Base-by-base conservation (phyloP, 306 rosid genomes). In the Crotalaria pallida region DNA sequence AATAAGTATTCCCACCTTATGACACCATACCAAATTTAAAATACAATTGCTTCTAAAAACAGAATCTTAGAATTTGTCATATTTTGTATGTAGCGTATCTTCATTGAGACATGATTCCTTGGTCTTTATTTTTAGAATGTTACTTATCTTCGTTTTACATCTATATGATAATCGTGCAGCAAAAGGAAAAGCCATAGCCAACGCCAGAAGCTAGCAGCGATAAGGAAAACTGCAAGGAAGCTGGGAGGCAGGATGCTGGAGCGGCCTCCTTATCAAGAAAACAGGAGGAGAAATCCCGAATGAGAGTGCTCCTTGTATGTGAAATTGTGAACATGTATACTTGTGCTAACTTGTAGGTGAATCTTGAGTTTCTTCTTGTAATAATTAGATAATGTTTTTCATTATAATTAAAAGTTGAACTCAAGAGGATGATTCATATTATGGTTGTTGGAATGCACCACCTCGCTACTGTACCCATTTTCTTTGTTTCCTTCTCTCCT, bases 151-250 rank as follows among this genome's bases (percentile, higher is more conserved):
- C 48, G 44, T 45, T 45, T 64, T 47, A 24, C 59, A 19, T 55
- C 50, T 19, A 19, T 58, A 21, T 50, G n/a, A 29, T 66, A 40
- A 40, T 49, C 12, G 40, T 72, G 63, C 78, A 79, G 82, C 71
- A 72, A 79, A 72, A 72, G 82, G 59, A 79, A 79, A 79, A 79
- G 79, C 69, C 73, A 79, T 58, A 72, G 43, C 79, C 82, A 79
- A 27, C 82, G 82, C 9, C 78, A 88, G 80, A 93, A 84, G 77
- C 85, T 84, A 36, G 92, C 90, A 0, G 97, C 88, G 16, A 82
- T 85, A 58, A 84, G 74, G 77, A 88, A 92, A 29, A 56, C 90
- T 40, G 78, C 89, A 31, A 85, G 78, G 85, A 93, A 80, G 83
- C 72, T 90, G 16, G 98, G 80, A 79, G 73, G 76, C 67, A 84